Evolutionary conservation across 2,329 filamentous ascomycete genomes (phyloP).

Genomic region (Ophiostoma triangulosporum): DNA sequence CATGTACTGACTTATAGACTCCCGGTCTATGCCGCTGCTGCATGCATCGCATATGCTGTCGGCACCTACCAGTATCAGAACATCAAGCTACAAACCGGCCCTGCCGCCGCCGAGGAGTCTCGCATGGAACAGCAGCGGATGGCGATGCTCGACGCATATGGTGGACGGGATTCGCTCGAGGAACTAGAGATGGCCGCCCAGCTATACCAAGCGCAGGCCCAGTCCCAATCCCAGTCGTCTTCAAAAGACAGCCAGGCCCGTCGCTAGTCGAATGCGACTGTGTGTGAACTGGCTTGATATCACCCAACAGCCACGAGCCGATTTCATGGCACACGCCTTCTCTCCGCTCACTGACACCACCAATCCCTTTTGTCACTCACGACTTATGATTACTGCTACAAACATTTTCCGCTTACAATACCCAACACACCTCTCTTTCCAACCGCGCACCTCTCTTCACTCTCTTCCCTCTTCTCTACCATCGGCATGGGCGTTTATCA

Average conservation of each 20-base stretch:
- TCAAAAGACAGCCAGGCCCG: constrained; percentile 11
- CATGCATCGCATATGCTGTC: constrained; percentile 9
- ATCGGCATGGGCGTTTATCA: not conserved
- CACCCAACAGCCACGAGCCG: too few species aligned
- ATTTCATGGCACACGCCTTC: too few species aligned
- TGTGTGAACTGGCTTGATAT: too few species aligned
- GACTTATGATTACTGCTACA: not conserved
- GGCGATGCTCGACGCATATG: constrained; percentile 20
- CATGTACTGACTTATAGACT: constrained; percentile 7
- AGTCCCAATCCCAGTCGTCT: not conserved
- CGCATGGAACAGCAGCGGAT: constrained; percentile 2
- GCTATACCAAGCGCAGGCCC: constrained; percentile 15
- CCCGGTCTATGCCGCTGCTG: constrained; percentile 5
- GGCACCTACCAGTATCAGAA: constrained; percentile 2
- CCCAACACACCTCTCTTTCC: not conserved
- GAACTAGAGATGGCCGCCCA: constrained; percentile 20
- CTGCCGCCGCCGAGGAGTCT: constrained; percentile 2
- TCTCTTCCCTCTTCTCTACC: not conserved
- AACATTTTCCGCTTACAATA: not conserved
- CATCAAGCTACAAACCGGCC: not conserved
- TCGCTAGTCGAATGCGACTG: not conserved
- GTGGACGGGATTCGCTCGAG: constrained; percentile 19
- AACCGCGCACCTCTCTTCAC: not conserved
- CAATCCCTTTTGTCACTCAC: too few species aligned
- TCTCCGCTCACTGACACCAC: too few species aligned